Conservation (phyloP, 345 rosid genomes). For the Acer negundo region DNA sequence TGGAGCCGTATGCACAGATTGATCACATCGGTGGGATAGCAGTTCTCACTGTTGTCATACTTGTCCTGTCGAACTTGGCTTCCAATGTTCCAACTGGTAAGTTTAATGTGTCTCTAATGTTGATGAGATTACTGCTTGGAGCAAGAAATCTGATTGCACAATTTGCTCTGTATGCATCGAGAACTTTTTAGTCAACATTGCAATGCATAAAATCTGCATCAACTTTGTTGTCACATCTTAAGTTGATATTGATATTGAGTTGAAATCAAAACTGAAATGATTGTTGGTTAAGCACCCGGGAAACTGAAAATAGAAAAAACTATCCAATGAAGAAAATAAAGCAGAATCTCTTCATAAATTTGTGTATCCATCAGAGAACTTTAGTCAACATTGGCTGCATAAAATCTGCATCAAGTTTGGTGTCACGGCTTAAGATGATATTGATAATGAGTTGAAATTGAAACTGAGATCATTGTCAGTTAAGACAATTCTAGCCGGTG, state of each 20-base stretch:
- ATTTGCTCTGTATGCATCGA: not conserved
- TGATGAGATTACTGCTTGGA: not conserved
- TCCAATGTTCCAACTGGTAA: conserved; percentile 93
- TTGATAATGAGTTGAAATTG: not conserved
- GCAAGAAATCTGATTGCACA: not conserved
- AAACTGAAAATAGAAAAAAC: too few species aligned
- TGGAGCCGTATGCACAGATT: conserved; percentile 72
- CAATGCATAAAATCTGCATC: not conserved
- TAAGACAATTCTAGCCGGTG: not conserved
- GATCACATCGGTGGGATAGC: conserved; percentile 48
- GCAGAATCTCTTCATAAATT: too few species aligned
- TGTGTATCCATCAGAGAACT: too few species aligned
- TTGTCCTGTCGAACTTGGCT: conserved; percentile 70
- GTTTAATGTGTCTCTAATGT: not conserved
- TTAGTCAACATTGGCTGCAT: not conserved
- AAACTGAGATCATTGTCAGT: not conserved
- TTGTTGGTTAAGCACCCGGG: not conserved
- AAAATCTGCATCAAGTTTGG: not conserved
- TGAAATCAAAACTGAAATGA: not conserved
- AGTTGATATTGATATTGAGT: not conserved
- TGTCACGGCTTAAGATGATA: not conserved
- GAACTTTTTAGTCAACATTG: too few species aligned
- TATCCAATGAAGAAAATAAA: too few species aligned
- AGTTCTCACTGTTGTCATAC: conserved; percentile 67
- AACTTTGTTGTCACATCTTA: not conserved